Evolutionary conservation across 1,284 basidiomycete genomes (phyloP).

Genomic region (Melanopsichium pennsylvanicum): DNA sequence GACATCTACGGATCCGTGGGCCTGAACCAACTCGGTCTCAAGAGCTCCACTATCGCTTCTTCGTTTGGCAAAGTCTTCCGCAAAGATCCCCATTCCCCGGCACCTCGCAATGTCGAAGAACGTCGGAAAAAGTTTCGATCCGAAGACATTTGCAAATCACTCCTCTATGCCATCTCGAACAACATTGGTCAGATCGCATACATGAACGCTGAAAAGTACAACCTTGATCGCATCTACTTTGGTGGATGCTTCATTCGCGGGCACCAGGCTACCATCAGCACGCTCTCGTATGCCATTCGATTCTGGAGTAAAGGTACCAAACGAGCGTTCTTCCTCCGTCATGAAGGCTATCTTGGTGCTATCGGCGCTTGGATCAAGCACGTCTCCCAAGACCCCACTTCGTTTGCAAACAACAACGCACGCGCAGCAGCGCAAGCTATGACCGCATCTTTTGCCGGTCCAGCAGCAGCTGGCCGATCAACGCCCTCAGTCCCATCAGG

Average conservation of each 20-base stretch:
- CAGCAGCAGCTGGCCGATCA: conserved; percentile 15
- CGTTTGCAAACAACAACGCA: conserved; percentile 4
- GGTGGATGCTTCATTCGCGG: conserved; percentile 99
- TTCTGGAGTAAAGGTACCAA: conserved; percentile 99
- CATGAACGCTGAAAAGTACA: conserved; percentile 99
- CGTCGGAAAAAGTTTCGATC: conserved; percentile 78
- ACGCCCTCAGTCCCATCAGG: conserved; percentile 28
- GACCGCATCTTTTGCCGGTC: conserved; percentile 7
- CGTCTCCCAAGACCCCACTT: conserved; percentile 39
- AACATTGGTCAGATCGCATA: conserved; percentile 99
- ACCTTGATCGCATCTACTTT: conserved; percentile 96
- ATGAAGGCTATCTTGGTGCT: conserved; percentile 94
- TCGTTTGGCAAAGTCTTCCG: conserved; percentile 99
- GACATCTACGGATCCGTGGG: conserved; percentile 94
- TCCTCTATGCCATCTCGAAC: conserved; percentile 96
- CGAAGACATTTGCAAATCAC: conserved; percentile 87
- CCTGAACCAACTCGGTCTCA: conserved; percentile 74
- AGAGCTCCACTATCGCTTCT: conserved; percentile 96
- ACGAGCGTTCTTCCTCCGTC: conserved; percentile 91
- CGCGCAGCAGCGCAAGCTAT: conserved; percentile 26
- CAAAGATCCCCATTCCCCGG: conserved; percentile 68
- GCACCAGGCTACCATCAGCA: conserved; percentile 95
- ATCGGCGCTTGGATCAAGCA: conserved; percentile 66
- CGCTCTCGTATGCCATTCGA: conserved; percentile 96
- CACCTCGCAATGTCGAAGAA: conserved; percentile 34